Conservation (phyloP, 441 rosid genomes). For the Populus hybrid region DNA sequence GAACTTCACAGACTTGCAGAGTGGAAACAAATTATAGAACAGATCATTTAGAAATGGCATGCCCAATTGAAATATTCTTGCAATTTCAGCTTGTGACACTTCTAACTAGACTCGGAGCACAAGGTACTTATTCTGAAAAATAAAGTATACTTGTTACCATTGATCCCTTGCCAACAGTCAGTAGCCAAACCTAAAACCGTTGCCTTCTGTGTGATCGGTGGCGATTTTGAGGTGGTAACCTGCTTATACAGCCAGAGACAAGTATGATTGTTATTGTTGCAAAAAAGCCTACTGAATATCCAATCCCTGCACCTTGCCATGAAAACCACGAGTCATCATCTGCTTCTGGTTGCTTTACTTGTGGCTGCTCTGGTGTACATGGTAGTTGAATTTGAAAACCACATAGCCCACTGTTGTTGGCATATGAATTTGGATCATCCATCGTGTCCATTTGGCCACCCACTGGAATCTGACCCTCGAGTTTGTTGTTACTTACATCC, state of each 20-base stretch:
- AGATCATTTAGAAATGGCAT: background rate
- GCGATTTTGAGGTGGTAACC: constrained; percentile 11
- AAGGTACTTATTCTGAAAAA: background rate
- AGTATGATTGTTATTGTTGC: constrained; percentile 6
- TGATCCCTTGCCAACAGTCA: background rate
- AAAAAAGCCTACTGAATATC: constrained; percentile 21
- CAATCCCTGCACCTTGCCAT: constrained; percentile 27
- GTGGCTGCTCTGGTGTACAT: constrained; percentile 22
- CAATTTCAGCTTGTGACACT: background rate
- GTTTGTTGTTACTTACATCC: constrained; percentile 33
- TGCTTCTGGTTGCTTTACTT: constrained; percentile 4
- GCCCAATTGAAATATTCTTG: background rate
- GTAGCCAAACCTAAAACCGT: constrained; percentile 3
- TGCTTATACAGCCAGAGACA: constrained; percentile 4
- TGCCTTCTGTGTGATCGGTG: background rate
- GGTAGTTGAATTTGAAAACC: constrained; percentile 31
- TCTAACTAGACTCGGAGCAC: background rate
- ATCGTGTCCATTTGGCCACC: constrained; percentile 39
- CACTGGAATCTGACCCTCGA: constrained; percentile 27
- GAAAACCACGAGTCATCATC: constrained; percentile 26
- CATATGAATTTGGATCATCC: constrained; percentile 24
- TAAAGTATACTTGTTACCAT: background rate
- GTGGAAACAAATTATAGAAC: background rate
- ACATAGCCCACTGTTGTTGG: constrained; percentile 30
- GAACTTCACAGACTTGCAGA: background rate